These are phyloP conservation scores for Clonostachys byssicola DNA, from an alignment of 2,329 filamentous ascomycete genomes.

Conservation along the genomic window DNA sequence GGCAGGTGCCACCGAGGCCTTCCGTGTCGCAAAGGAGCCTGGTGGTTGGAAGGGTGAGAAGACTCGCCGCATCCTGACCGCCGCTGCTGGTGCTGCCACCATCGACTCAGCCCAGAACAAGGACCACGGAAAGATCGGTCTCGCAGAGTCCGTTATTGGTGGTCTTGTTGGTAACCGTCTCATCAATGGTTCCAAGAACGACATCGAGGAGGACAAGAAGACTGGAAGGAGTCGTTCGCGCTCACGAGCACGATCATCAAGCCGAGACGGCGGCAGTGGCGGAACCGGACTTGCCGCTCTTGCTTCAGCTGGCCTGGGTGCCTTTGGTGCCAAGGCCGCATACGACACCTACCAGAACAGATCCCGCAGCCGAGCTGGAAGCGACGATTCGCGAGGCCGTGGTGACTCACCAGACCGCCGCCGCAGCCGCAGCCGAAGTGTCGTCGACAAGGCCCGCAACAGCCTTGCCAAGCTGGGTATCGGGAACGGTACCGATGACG, in stretches of 20 bases:
- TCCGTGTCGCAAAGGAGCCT: constrained; percentile 82
- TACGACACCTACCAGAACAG: constrained; percentile 46
- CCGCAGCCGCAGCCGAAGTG: constrained; percentile 57
- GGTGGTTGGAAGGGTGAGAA: constrained; percentile 90
- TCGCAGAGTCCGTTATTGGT: constrained; percentile 83
- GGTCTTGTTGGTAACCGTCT: constrained; percentile 83
- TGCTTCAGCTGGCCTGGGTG: constrained; percentile 58
- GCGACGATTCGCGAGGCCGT: constrained; percentile 28
- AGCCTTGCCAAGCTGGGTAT: constrained; percentile 59
- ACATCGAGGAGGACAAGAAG: constrained; percentile 56
- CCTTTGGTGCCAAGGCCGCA: constrained; percentile 58
- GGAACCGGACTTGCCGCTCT: constrained; percentile 55
- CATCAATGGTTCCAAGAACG: constrained; percentile 72
- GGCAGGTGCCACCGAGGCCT: constrained; percentile 87
- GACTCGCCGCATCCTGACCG: constrained; percentile 86
- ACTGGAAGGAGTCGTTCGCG: constrained; percentile 66
- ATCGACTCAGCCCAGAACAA: constrained; percentile 74
- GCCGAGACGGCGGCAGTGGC: constrained; percentile 34
- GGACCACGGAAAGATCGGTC: constrained; percentile 76
- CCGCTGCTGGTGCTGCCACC: constrained; percentile 79
- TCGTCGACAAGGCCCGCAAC: constrained; percentile 59
- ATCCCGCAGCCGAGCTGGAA: constrained; percentile 44
- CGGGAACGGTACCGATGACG: constrained; percentile 41
- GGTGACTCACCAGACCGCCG: constrained; percentile 41
- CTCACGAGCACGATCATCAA: constrained; percentile 58